Evolutionary conservation across 2,329 filamentous ascomycete genomes (phyloP).

Genomic region (Alternaria arbusti): DNA sequence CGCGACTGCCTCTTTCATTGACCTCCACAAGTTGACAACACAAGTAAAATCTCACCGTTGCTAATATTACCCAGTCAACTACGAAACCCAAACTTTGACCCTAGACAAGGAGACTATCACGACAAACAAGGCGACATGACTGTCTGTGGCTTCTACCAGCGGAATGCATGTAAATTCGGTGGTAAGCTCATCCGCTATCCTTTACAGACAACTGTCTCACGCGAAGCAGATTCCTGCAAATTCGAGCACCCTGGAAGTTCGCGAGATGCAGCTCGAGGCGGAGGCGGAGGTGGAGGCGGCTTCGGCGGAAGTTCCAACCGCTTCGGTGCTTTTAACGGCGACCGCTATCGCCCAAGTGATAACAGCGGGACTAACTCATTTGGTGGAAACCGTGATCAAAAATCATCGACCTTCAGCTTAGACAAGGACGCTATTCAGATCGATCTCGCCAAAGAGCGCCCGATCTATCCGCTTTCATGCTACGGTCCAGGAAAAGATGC

Average conservation of each 20-base stretch:
- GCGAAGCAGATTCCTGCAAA: conserved; percentile 61
- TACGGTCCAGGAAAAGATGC: conserved; percentile 81
- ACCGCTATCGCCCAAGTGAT: conserved; percentile 42
- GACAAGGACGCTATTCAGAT: conserved; percentile 40
- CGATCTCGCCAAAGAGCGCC: conserved; percentile 74
- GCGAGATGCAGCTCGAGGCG: conserved; percentile 35
- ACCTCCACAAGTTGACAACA: neutral
- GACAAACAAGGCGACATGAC: conserved; percentile 38
- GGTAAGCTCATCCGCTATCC: conserved; percentile 51
- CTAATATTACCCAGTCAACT: conserved; percentile 23
- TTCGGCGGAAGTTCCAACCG: conserved; percentile 50
- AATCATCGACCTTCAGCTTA: conserved; percentile 33
- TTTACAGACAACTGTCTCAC: conserved; percentile 9
- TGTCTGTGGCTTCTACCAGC: conserved; percentile 69
- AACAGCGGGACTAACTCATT: conserved; percentile 39
- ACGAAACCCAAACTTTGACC: neutral
- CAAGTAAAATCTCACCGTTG: conserved; percentile 6
- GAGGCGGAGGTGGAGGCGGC: conserved; percentile 32
- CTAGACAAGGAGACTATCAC: neutral
- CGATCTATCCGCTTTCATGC: conserved; percentile 84
- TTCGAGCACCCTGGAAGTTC: conserved; percentile 63
- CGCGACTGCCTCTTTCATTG: conserved; percentile 11
- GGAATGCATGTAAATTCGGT: conserved; percentile 70
- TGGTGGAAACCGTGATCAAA: conserved; percentile 36
- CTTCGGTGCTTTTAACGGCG: conserved; percentile 60